Evolutionary conservation across 192 early-diverging fungal species (phyloP).

Genomic region (Phycomyces blakesleeanus): DNA sequence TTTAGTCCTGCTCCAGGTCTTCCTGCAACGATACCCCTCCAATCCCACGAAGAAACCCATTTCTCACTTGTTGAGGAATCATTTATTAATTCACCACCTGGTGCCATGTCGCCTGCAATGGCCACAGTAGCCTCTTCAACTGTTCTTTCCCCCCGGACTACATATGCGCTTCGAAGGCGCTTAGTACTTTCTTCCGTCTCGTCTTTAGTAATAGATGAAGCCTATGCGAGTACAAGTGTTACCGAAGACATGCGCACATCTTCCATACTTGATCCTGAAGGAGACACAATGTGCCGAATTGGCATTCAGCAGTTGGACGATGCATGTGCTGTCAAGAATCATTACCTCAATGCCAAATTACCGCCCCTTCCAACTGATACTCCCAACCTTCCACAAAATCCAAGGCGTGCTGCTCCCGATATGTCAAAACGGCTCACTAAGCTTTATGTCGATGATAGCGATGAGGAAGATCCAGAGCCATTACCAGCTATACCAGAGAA

Average conservation of each 20-base stretch:
- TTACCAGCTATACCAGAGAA: conserved; percentile 2
- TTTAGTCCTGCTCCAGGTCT: conserved; percentile 27
- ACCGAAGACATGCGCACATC: neutral
- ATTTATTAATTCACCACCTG: neutral
- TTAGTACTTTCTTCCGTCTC: conserved; percentile 22
- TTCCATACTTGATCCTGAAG: conserved; percentile 8
- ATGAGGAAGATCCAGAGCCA: conserved; percentile 27
- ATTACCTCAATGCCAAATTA: conserved; percentile 23
- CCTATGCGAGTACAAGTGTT: conserved; percentile 2
- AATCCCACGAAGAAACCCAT: conserved; percentile 9
- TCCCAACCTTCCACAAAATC: neutral
- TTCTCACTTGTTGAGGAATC: conserved; percentile 22
- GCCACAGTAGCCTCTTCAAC: conserved; percentile 27
- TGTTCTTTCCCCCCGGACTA: conserved; percentile 20
- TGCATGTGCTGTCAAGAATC: neutral
- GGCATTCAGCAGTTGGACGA: neutral
- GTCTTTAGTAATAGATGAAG: conserved; percentile 12
- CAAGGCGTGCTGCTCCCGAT: neutral
- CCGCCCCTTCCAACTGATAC: conserved; percentile 17
- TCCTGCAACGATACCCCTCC: conserved; percentile 21
- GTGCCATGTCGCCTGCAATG: conserved; percentile 18
- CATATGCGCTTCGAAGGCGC: neutral
- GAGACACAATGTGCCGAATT: conserved; percentile 6
- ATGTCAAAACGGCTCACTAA: conserved; percentile 25
- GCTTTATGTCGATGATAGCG: conserved; percentile 28